Percentiles rank a stretch among this genome's conserved stretches.
These are phyloP conservation scores for Chamaecyparis obtusa DNA, from an alignment of 75 land plant genomes.

Conservation along the genomic window DNA sequence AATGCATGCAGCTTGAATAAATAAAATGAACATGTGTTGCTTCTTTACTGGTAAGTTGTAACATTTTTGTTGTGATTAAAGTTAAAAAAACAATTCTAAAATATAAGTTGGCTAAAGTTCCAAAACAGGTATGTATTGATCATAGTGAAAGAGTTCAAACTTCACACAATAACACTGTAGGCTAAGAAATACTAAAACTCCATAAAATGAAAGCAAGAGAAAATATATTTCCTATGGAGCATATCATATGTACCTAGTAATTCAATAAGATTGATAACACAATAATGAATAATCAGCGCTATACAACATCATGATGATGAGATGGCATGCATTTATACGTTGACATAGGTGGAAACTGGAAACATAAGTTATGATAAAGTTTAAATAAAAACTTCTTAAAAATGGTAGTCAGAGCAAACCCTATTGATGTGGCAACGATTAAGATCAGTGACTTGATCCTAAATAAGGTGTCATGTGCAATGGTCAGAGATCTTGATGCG, in stretches of 20 bases:
- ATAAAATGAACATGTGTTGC: background rate
- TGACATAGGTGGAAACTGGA: too few species aligned
- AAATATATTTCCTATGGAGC: background rate
- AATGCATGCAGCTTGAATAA: background rate
- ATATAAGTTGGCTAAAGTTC: background rate
- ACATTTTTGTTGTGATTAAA: background rate
- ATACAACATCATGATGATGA: background rate
- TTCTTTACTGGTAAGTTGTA: slow-evolving; percentile 2
- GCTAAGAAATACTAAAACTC: background rate
- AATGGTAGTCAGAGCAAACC: too few species aligned
- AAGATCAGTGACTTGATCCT: background rate
- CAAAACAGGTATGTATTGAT: background rate
- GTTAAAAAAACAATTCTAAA: background rate
- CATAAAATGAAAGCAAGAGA: too few species aligned
- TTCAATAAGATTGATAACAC: background rate
- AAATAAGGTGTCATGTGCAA: background rate
- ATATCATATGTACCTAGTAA: background rate
- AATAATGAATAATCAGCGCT: background rate
- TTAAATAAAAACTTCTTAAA: too few species aligned
- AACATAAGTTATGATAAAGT: too few species aligned
- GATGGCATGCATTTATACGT: background rate
- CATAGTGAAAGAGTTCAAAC: background rate
- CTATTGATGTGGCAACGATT: background rate
- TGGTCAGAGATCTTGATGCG: background rate
- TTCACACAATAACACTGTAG: background rate